Conservation (phyloP, 2,329 filamentous ascomycete genomes). For the Endocalyx cinctus region DNA sequence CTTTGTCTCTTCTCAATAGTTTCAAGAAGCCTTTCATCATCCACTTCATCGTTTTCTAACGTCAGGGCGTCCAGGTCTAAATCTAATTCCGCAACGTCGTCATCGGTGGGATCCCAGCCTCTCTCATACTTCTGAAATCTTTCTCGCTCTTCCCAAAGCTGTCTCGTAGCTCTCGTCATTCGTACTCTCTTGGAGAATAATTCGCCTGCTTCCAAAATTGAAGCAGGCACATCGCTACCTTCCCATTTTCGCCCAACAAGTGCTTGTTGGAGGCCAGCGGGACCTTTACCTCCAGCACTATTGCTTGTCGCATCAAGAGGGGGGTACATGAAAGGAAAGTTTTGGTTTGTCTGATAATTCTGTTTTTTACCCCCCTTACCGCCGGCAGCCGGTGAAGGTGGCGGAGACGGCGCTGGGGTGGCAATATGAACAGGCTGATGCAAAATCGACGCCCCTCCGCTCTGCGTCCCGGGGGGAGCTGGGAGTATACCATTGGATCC, state of each 20-base stretch:
- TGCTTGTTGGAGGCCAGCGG: slow-evolving; percentile 71
- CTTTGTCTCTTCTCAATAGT: slow-evolving; percentile 37
- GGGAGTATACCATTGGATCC: slow-evolving; percentile 59
- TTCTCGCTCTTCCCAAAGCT: slow-evolving; percentile 92
- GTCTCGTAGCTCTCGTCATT: slow-evolving; percentile 85
- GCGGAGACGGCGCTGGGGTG: slow-evolving; percentile 93
- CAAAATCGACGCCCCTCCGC: slow-evolving; percentile 71
- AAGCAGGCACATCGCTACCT: slow-evolving; percentile 88
- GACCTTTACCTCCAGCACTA: slow-evolving; percentile 83
- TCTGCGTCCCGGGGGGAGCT: slow-evolving; percentile 48
- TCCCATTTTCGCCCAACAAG: slow-evolving; percentile 85
- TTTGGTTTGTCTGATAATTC: slow-evolving; percentile 98
- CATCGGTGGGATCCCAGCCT: slow-evolving; percentile 66
- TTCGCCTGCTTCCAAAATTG: slow-evolving; percentile 90
- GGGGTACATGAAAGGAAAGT: slow-evolving; percentile 96
- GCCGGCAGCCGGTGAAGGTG: slow-evolving; percentile 79
- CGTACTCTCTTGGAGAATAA: slow-evolving; percentile 86
- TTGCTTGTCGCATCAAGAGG: slow-evolving; percentile 87
- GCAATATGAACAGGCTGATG: slow-evolving; percentile 97
- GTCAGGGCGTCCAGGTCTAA: slow-evolving; percentile 31
- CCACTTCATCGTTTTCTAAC: slow-evolving; percentile 24
- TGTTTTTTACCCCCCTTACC: slow-evolving; percentile 97
- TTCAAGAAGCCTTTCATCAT: slow-evolving; percentile 34
- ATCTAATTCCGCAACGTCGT: slow-evolving; percentile 38
- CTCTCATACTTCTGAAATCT: slow-evolving; percentile 87